phyloP scores from a whole-genome alignment of 1,284 basidiomycete species.

The Cutaneotrichosporon sp. region DNA sequence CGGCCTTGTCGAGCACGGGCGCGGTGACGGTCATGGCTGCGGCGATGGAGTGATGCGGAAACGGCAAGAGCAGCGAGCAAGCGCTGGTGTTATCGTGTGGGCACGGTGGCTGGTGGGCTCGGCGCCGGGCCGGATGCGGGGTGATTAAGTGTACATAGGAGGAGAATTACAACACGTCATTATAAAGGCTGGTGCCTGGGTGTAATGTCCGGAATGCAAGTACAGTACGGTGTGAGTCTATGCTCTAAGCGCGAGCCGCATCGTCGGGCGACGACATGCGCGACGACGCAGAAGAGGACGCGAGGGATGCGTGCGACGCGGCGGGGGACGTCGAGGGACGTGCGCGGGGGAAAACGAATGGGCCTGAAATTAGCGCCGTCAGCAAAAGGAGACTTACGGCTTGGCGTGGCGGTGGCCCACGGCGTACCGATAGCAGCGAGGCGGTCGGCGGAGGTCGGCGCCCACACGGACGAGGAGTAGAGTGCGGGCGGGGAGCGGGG shows the following conservation, averaged over 20 bases:
- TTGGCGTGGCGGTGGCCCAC: background rate
- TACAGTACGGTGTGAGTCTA: no score
- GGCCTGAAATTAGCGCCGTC: no score
- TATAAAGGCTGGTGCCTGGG: no score
- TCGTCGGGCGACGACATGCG: no score
- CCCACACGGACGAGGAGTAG: background rate
- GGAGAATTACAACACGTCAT: no score
- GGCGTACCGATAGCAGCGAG: background rate
- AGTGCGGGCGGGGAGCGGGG: background rate
- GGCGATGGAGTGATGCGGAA: background rate
- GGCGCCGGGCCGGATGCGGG: background rate
- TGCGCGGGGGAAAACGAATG: no score
- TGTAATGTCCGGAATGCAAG: no score
- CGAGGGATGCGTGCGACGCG: no score
- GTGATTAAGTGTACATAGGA: background rate
- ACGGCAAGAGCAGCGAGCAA: background rate
- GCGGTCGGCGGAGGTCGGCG: background rate
- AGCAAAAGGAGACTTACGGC: no score
- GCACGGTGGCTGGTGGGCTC: background rate
- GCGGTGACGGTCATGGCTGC: slow-evolving; percentile 32
- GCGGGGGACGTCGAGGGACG: no score
- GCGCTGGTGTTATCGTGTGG: background rate
- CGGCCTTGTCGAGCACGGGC: slow-evolving; percentile 42
- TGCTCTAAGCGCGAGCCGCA: no score
- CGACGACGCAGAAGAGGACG: no score